Conservation (phyloP, 768 basidiomycete species). For the Mycena floridula region DNA sequence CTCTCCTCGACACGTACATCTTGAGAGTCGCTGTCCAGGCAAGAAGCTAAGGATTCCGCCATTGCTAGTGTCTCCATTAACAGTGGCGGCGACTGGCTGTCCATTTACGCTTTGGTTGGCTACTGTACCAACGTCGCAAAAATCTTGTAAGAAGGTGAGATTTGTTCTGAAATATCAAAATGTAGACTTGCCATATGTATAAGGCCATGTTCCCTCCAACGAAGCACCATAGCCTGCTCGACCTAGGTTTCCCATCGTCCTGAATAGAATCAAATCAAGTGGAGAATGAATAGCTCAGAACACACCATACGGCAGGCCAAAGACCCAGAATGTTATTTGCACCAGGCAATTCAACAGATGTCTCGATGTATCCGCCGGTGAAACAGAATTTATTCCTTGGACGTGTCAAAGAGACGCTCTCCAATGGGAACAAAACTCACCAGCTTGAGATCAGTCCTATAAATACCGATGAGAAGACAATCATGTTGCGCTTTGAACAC, state of each 20-base stretch:
- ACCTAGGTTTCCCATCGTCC: conserved; percentile 31
- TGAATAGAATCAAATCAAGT: too few species aligned
- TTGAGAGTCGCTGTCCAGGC: conserved; percentile 47
- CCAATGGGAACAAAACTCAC: conserved; percentile 25
- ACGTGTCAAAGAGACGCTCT: conserved; percentile 34
- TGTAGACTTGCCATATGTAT: conserved; percentile 41
- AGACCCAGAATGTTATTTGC: conserved; percentile 56
- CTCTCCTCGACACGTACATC: conserved; percentile 54
- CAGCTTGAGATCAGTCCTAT: conserved; percentile 7
- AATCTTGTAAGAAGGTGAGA: conserved; percentile 12
- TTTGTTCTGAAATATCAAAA: conserved; percentile 21
- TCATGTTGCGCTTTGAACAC: conserved; percentile 8
- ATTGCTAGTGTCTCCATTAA: conserved; percentile 27
- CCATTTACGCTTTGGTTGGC: conserved; percentile 46
- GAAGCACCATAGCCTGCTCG: conserved; percentile 61
- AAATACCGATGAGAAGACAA: conserved; percentile 15
- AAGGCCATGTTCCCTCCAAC: conserved; percentile 41
- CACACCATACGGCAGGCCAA: conserved; percentile 54
- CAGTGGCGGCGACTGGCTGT: conserved; percentile 35
- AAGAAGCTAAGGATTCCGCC: conserved; percentile 29
- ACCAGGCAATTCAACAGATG: conserved; percentile 61
- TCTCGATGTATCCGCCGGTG: conserved; percentile 74
- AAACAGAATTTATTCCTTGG: conserved; percentile 86
- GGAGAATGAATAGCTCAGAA: conserved; percentile 23
- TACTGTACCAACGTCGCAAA: conserved; percentile 54